These are phyloP conservation scores for Purpureocillium lavendulum DNA, from an alignment of 2,329 filamentous ascomycete species.

Conservation along the genomic window DNA sequence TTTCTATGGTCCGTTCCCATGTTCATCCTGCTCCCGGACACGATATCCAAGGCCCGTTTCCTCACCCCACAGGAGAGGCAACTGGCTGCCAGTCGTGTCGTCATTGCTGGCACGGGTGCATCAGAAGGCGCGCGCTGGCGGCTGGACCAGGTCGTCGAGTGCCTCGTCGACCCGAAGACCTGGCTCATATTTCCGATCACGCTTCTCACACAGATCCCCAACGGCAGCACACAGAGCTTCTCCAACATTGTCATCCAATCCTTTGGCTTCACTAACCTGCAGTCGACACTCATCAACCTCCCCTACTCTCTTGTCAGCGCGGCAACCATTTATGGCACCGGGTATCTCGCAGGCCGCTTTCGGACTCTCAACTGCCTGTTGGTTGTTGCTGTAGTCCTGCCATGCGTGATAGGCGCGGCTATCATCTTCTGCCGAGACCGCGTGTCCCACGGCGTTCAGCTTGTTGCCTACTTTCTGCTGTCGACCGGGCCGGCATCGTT, in stretches of 20 bases:
- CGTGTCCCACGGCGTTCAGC: conserved; percentile 33
- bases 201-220: conserved; percentile 49
- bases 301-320: conserved; percentile 47
- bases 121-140: conserved; percentile 40
- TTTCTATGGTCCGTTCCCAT: conserved; percentile 42
- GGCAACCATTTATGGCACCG: conserved; percentile 36
- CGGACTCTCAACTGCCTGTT: conserved; percentile 43
- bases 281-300: conserved; percentile 49
- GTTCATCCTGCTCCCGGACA: conserved; percentile 40
- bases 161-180: conserved; percentile 48
- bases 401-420: conserved; percentile 43
- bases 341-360: conserved; percentile 42
- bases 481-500: conserved; percentile 44
- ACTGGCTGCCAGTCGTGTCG: conserved; percentile 37
- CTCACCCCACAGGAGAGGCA: conserved; percentile 43
- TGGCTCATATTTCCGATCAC: conserved; percentile 49
- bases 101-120: conserved; percentile 41
- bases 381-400: conserved; percentile 38
- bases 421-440: conserved; percentile 40
- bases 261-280: conserved; percentile 45
- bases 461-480: conserved; percentile 51
- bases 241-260: conserved; percentile 48
- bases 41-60: conserved; percentile 47
- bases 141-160: conserved; percentile 44
- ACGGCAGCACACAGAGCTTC: conserved; percentile 53